These are phyloP conservation scores for Russula griseocarnosa DNA, from an alignment of 768 basidiomycete species.

Conservation along the genomic window DNA sequence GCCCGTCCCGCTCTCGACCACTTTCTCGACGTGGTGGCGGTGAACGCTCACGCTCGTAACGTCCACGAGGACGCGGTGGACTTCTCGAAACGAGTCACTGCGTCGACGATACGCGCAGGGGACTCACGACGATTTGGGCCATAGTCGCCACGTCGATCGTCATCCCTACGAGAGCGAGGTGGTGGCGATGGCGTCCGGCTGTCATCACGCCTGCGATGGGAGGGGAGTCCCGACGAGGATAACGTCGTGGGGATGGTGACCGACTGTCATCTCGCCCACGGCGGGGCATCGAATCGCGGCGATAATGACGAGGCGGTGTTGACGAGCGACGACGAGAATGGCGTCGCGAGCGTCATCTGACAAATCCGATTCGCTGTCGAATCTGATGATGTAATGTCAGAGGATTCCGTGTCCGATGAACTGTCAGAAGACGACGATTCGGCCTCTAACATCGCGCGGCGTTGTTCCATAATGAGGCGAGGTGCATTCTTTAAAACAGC, in stretches of 20 bases:
- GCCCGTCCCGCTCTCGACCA: conserved; percentile 6
- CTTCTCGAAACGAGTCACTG: conserved; percentile 21
- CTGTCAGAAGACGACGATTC: conserved; percentile 46
- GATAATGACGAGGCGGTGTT: conserved; percentile 34
- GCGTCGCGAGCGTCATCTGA: conserved; percentile 37
- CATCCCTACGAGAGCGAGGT: conserved; percentile 27
- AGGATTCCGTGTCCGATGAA: conserved; percentile 40
- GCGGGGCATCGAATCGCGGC: conserved; percentile 18
- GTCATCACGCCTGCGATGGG: conserved; percentile 20
- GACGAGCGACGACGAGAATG: conserved; percentile 34
- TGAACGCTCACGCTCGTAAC: conserved; percentile 12
- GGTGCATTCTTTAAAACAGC: conserved; percentile 73
- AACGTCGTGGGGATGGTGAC: conserved; percentile 19
- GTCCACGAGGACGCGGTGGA: conserved; percentile 22
- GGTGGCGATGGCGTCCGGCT: conserved; percentile 28
- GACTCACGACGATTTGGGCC: conserved; percentile 12
- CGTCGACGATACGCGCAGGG: conserved; percentile 19
- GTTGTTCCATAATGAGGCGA: conserved; percentile 88
- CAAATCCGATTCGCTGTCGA: conserved; percentile 37
- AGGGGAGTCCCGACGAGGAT: conserved; percentile 25
- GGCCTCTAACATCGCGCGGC: conserved; percentile 80
- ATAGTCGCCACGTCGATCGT: conserved; percentile 7
- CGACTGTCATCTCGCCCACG: conserved; percentile 28
- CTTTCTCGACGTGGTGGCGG: conserved; percentile 19
- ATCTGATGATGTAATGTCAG: conserved; percentile 38